Conservation (phyloP, 1,284 basidiomycete genomes). For the Pterulicium gracile region DNA sequence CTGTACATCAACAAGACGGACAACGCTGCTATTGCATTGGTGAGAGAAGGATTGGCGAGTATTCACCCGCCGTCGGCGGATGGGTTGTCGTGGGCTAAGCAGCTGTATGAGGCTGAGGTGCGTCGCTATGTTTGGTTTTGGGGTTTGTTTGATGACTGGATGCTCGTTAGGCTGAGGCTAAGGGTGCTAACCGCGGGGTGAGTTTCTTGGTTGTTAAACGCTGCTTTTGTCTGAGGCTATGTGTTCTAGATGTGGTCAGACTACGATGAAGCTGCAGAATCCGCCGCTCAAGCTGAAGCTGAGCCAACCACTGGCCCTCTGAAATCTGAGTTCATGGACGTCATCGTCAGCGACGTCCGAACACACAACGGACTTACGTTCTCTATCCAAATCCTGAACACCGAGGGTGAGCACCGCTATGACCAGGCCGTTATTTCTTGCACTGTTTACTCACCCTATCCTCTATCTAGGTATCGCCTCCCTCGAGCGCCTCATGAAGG, state of each 20-base stretch:
- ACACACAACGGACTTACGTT: constrained; percentile 70
- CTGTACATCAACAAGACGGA: constrained; percentile 80
- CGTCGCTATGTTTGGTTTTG: constrained; percentile 9
- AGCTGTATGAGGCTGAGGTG: constrained; percentile 81
- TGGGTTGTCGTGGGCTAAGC: constrained; percentile 63
- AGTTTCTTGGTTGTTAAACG: constrained; percentile 16
- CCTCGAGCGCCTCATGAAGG: constrained; percentile 88
- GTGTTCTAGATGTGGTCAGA: constrained; percentile 67
- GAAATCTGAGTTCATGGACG: constrained; percentile 79
- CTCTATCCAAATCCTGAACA: constrained; percentile 87
- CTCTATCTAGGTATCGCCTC: constrained; percentile 63
- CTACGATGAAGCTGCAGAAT: constrained; percentile 60
- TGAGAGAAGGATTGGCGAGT: constrained; percentile 77
- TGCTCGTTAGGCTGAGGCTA: constrained; percentile 65
- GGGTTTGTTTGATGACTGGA: constrained; percentile 7
- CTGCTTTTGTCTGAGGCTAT: constrained; percentile 3
- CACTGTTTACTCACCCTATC: neutral
- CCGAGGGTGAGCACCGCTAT: constrained; percentile 61
- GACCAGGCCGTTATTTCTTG: neutral
- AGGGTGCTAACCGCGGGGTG: constrained; percentile 68
- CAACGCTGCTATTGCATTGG: constrained; percentile 77
- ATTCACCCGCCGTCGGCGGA: constrained; percentile 89
- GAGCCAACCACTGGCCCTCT: constrained; percentile 37
- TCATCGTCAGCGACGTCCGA: constrained; percentile 86
- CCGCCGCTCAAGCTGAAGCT: constrained; percentile 32